phyloP scores from a whole-genome alignment of 495 filamentous ascomycete species.

The Viridothelium virens region DNA sequence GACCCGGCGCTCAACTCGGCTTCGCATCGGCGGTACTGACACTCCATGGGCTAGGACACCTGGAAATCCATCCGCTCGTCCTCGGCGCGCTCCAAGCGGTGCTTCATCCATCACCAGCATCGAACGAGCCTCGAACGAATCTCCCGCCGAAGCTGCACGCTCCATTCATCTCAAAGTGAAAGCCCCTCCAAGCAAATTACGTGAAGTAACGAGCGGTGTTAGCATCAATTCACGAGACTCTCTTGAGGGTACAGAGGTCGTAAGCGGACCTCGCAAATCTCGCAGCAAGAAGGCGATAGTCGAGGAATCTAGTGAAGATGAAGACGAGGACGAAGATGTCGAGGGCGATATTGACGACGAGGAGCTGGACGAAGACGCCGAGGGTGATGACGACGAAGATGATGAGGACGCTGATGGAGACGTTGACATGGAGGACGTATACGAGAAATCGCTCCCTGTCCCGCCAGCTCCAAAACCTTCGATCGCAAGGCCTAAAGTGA shows the following conservation, averaged over 20 bases:
- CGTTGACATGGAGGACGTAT: constrained; percentile 38
- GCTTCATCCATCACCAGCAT: not conserved
- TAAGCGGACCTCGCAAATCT: constrained; percentile 48
- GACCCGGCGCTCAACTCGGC: constrained; percentile 4
- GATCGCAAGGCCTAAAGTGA: constrained; percentile 33
- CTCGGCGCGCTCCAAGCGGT: not conserved
- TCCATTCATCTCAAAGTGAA: constrained; percentile 77
- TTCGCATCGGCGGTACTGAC: constrained; percentile 5
- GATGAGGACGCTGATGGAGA: constrained; percentile 45
- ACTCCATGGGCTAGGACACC: not conserved
- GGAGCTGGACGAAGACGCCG: constrained; percentile 51
- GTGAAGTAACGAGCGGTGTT: constrained; percentile 57
- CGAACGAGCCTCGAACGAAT: constrained; percentile 1
- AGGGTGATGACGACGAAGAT: constrained; percentile 30
- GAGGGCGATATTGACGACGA: constrained; percentile 49
- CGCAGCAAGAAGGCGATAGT: constrained; percentile 33
- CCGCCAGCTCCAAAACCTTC: constrained; percentile 25
- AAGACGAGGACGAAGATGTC: constrained; percentile 51
- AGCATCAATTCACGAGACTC: constrained; percentile 28
- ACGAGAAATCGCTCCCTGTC: constrained; percentile 28
- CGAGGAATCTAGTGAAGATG: constrained; percentile 48
- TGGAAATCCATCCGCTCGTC: not conserved
- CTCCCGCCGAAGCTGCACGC: constrained; percentile 33
- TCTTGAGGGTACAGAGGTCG: constrained; percentile 39
- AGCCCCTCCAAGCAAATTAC: constrained; percentile 72